Base-by-base conservation (phyloP, 176 grass and related monocot species). In the Aegilops sharonensis region DNA sequence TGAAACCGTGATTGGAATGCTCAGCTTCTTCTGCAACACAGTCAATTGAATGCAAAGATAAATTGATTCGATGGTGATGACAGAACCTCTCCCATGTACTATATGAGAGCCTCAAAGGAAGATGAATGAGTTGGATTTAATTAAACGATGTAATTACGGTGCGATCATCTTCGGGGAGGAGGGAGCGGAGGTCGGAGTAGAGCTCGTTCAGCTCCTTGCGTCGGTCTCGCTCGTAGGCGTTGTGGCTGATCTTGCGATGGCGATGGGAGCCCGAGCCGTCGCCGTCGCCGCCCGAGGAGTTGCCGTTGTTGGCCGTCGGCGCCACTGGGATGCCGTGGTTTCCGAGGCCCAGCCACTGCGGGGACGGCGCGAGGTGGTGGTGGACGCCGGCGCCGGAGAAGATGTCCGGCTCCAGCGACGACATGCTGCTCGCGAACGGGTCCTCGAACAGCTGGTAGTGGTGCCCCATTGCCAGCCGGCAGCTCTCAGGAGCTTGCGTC, bases 161-260 rank as follows among this genome's bases (percentile, higher is more conserved):
- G 84, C 88, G 88, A 37, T 93, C 91, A 1, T 86, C 72, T 21
- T 93, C 91, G 9, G 95, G 95, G 23, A 98, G 89, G 43, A 98
- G 85, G 14, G 69, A 64, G 27, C 89, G 91, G 64, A 98, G 95
- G 5, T 93, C 93, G 30, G 86, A 94, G 85, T 95, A 98, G 64
- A 92, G 81, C 39, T 31, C 85, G 65, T 98, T 98, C 50, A 98
- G 91, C 88, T 98, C 89, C 90, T 95, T 98, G 75, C 96, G 82
- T 18, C 92, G 91, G 82, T 94, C 93, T 31, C 96, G 91, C 82
- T 98, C 96, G 61, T 95, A 95, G 13, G 96, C 96, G 87, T 98
- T 98, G 73, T 98, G 95, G 87, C 27, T 92, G 68, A 82, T 68
- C 88, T 98, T 98, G 80, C 88, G 85, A 75, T 90, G 69, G 80